Conservation (phyloP, 768 basidiomycete species). For the Gelatoporia subvermispora region DNA sequence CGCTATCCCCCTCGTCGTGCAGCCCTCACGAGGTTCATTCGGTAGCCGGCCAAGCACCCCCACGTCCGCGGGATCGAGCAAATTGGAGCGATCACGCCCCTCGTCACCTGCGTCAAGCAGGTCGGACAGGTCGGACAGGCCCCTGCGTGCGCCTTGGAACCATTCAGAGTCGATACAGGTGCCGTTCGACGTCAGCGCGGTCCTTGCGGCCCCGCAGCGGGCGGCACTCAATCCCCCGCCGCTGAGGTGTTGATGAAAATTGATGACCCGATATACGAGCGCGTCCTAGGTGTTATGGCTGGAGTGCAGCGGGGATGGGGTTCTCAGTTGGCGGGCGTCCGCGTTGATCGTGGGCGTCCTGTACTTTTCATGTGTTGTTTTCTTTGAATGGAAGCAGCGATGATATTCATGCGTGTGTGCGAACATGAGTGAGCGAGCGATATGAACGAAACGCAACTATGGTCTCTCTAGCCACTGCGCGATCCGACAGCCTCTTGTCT, state of each 20-base stretch:
- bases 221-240: constrained; percentile 13
- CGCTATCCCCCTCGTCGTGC: background rate
- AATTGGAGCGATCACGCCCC: constrained; percentile 2
- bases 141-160: constrained; percentile 5
- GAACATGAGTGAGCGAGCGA: background rate
- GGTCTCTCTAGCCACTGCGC: too few relatives aligned
- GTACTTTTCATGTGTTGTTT: too few relatives aligned
- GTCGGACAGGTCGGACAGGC: background rate
- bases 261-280: background rate
- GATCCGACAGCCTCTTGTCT: too few relatives aligned
- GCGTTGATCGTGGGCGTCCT: too few relatives aligned
- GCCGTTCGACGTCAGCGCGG: constrained; percentile 18
- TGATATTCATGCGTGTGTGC: background rate
- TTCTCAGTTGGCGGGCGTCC: too few relatives aligned
- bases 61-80: constrained; percentile 11
- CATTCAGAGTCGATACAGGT: constrained; percentile 20
- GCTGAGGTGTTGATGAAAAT: constrained; percentile 4
- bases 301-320: too few relatives aligned
- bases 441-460: background rate
- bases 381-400: background rate
- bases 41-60: constrained; percentile 15
- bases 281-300: too few relatives aligned
- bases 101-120: constrained; percentile 1
- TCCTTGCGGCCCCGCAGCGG: constrained; percentile 18
- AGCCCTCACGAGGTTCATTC: background rate